Evolutionary conservation across 345 rosid species (phyloP).

Genomic region (Stellera chamaejasme): DNA sequence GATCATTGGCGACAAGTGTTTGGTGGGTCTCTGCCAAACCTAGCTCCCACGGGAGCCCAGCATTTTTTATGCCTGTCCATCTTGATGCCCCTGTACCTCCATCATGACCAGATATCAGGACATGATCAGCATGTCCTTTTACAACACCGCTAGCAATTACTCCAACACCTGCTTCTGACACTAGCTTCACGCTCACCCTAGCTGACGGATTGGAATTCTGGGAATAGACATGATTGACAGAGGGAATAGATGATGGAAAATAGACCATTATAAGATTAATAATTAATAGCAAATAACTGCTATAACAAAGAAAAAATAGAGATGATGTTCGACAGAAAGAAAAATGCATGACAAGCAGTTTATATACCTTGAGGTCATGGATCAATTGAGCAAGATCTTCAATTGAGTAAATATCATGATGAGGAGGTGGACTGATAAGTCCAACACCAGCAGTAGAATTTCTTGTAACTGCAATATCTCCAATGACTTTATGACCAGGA

Average conservation of each 20-base stretch:
- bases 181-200: constrained; percentile 90
- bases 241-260: constrained; percentile 1
- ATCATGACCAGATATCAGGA: constrained; percentile 95
- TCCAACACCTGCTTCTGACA: constrained; percentile 99
- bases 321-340: neutral
- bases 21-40: constrained; percentile 99
- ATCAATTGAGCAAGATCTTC: constrained; percentile 99
- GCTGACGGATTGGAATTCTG: constrained; percentile 96
- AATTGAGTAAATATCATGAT: constrained; percentile 97
- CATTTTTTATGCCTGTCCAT: constrained; percentile 98
- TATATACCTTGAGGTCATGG: constrained; percentile 88
- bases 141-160: constrained; percentile 99
- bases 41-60: constrained; percentile 99
- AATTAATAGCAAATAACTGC: constrained; percentile 1
- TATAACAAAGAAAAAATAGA: neutral
- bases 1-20: constrained; percentile 97
- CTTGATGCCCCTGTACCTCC: constrained; percentile 99
- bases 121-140: constrained; percentile 99
- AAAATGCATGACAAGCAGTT: constrained; percentile 3
- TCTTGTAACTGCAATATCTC: constrained; percentile 95
- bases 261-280: neutral
- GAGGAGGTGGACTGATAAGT: constrained; percentile 98
- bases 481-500: constrained; percentile 98
- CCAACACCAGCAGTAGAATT: constrained; percentile 99
- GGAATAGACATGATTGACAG: constrained; percentile 12